Percentiles rank a stretch among this genome's conserved stretches.
phyloP scores from a whole-genome alignment of 352 stramenopile species.

The Thalassiosira exigua region DNA sequence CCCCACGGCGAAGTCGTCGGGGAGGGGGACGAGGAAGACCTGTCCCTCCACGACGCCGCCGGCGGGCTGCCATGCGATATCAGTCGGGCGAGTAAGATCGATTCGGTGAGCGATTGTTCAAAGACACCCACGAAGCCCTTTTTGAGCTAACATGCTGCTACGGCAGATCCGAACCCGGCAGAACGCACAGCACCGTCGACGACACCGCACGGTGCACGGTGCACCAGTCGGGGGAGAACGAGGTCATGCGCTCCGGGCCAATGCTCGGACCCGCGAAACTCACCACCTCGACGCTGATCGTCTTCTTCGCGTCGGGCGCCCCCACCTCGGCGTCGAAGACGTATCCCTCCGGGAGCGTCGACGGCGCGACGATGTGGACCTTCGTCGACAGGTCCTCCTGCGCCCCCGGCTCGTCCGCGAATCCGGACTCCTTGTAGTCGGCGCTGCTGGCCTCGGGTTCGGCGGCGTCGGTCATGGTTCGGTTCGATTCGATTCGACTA shows the following conservation, averaged over 20 bases:
- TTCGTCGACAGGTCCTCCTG: constrained; percentile 57
- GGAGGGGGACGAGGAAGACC: constrained; percentile 72
- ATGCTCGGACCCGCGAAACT: constrained; percentile 23
- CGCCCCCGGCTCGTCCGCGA: constrained; percentile 7
- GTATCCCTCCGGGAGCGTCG: constrained; percentile 77
- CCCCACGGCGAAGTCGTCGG: constrained; percentile 44
- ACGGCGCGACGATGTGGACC: constrained; percentile 80
- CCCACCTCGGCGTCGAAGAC: constrained; percentile 80
- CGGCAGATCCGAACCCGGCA: background rate
- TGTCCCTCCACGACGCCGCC: constrained; percentile 79
- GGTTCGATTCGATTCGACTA: too few relatives aligned
- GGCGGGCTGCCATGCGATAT: constrained; percentile 38
- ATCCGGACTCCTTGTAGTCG: constrained; percentile 44
- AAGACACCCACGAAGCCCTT: background rate
- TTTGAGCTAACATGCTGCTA: background rate
- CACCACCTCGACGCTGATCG: constrained; percentile 80
- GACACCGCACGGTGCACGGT: too few relatives aligned
- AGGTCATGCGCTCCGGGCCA: too few relatives aligned
- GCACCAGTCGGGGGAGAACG: too few relatives aligned
- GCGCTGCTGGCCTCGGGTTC: constrained; percentile 35
- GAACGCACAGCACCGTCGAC: background rate
- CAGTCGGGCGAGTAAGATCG: background rate
- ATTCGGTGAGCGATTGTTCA: background rate
- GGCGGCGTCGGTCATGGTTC: constrained; percentile 27
- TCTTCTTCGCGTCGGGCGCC: constrained; percentile 60